A percentile compares a stretch with the other conserved stretches of the same genome.
Evolutionary conservation across 371 early-diverging fungal genomes (phyloP).

Genomic region (Fennellomyces sp.): DNA sequence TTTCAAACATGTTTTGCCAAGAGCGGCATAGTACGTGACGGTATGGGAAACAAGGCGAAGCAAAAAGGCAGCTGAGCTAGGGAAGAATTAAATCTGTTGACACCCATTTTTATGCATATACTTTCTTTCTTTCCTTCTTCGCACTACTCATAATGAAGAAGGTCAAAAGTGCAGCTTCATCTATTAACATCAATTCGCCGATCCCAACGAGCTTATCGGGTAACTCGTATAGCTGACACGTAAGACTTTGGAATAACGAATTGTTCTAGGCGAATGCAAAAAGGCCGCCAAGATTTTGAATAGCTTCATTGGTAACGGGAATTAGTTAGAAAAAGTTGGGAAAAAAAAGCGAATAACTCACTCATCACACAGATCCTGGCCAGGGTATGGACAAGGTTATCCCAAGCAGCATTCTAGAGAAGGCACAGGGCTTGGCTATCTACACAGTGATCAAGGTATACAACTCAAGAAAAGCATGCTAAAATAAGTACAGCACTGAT

Average conservation of each 20-base stretch:
- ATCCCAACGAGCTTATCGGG: constrained; percentile 20
- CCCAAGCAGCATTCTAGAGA: constrained; percentile 70
- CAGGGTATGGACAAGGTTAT: constrained; percentile 81
- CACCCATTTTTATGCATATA: too few species aligned
- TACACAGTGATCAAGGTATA: constrained; percentile 88
- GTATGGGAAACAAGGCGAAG: too few species aligned
- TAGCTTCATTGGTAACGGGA: constrained; percentile 68
- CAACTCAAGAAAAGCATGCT: too few species aligned
- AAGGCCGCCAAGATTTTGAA: constrained; percentile 82
- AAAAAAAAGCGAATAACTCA: background rate
- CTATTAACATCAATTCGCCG: constrained; percentile 19
- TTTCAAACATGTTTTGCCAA: too few species aligned
- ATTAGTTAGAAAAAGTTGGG: background rate
- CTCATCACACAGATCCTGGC: constrained; percentile 52
- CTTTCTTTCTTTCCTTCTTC: background rate
- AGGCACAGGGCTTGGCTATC: constrained; percentile 92
- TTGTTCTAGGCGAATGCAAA: constrained; percentile 65
- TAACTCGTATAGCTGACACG: background rate
- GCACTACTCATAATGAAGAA: constrained; percentile 8
- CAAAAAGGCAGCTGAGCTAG: too few species aligned
- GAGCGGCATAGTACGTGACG: too few species aligned
- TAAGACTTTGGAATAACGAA: background rate
- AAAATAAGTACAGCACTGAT: too few species aligned
- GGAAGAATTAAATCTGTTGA: too few species aligned
- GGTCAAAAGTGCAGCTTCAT: constrained; percentile 13